These are phyloP conservation scores for Entoloma clypeatum DNA, from an alignment of 1,284 basidiomycete genomes.

Conservation along the genomic window DNA sequence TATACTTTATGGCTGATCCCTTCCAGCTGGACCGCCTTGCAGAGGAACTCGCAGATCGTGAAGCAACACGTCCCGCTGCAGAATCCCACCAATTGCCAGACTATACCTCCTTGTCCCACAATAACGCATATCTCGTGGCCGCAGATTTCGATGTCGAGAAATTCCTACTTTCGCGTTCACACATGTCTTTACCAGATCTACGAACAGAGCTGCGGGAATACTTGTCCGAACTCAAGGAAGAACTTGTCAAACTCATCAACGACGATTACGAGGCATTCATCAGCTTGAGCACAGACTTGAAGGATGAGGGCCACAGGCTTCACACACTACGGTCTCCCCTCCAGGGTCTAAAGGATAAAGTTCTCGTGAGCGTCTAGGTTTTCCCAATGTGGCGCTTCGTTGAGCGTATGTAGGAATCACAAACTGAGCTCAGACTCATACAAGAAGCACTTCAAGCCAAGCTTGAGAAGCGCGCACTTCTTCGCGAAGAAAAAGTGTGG, in stretches of 20 bases:
- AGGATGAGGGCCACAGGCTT: constrained; percentile 76
- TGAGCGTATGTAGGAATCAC: constrained; percentile 49
- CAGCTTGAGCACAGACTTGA: constrained; percentile 85
- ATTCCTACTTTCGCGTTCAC: constrained; percentile 84
- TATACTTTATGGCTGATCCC: too few species aligned
- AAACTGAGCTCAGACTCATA: constrained; percentile 56
- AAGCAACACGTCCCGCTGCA: constrained; percentile 30
- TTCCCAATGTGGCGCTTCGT: constrained; percentile 2
- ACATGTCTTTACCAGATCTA: constrained; percentile 84
- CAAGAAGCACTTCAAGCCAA: constrained; percentile 77
- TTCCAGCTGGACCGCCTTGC: constrained; percentile 69
- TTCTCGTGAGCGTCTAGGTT: constrained; percentile 52
- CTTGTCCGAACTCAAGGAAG: constrained; percentile 79
- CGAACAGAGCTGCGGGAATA: constrained; percentile 86
- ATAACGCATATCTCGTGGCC: constrained; percentile 68
- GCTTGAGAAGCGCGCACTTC: constrained; percentile 64
- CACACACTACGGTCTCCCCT: constrained; percentile 67
- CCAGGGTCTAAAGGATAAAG: constrained; percentile 55
- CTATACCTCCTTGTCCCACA: constrained; percentile 75
- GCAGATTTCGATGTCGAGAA: constrained; percentile 78
- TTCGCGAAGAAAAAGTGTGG: constrained; percentile 81
- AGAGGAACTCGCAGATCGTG: constrained; percentile 63
- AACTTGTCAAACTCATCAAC: constrained; percentile 93
- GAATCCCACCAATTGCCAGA: constrained; percentile 59
- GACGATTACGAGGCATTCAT: constrained; percentile 98